These are phyloP conservation scores for Fusarium newnesense DNA, from an alignment of 2,329 filamentous ascomycete species.

Conservation along the genomic window DNA sequence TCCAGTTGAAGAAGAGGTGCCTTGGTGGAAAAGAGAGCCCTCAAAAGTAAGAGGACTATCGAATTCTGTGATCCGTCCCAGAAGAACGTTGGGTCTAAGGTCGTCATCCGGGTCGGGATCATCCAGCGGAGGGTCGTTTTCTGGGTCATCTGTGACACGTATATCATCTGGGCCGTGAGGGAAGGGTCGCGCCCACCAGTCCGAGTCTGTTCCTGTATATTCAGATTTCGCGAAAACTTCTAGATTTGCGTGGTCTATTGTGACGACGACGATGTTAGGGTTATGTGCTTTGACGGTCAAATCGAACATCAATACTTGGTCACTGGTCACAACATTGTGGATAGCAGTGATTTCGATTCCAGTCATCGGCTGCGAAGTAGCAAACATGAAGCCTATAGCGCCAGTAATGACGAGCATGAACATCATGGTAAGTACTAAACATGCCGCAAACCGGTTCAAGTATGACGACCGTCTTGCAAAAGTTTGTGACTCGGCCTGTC, in stretches of 20 bases:
- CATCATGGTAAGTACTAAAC: slow-evolving; percentile 84
- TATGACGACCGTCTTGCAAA: slow-evolving; percentile 72
- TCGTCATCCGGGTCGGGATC: slow-evolving; percentile 73
- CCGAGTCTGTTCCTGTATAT: slow-evolving; percentile 77
- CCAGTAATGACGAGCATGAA: slow-evolving; percentile 85
- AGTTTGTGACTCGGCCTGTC: slow-evolving; percentile 79
- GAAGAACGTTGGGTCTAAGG: slow-evolving; percentile 78
- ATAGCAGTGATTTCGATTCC: slow-evolving; percentile 84
- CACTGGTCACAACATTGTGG: slow-evolving; percentile 89
- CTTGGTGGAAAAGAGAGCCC: slow-evolving; percentile 84
- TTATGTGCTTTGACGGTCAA: slow-evolving; percentile 89
- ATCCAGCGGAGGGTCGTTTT: slow-evolving; percentile 58
- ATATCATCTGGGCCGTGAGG: slow-evolving; percentile 42
- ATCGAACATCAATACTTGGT: slow-evolving; percentile 96
- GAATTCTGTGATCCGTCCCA: slow-evolving; percentile 89
- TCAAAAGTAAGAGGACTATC: slow-evolving; percentile 91
- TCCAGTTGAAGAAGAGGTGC: slow-evolving; percentile 77
- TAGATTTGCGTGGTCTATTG: slow-evolving; percentile 86
- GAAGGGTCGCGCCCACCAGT: slow-evolving; percentile 64
- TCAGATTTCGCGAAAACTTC: slow-evolving; percentile 96
- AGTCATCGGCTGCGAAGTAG: slow-evolving; percentile 86
- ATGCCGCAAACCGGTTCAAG: slow-evolving; percentile 82
- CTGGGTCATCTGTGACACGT: slow-evolving; percentile 46
- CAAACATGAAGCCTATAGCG: slow-evolving; percentile 88
- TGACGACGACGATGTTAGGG: slow-evolving; percentile 90